Conservation (phyloP, 1,139 yeast species). For the Candida sp. region DNA sequence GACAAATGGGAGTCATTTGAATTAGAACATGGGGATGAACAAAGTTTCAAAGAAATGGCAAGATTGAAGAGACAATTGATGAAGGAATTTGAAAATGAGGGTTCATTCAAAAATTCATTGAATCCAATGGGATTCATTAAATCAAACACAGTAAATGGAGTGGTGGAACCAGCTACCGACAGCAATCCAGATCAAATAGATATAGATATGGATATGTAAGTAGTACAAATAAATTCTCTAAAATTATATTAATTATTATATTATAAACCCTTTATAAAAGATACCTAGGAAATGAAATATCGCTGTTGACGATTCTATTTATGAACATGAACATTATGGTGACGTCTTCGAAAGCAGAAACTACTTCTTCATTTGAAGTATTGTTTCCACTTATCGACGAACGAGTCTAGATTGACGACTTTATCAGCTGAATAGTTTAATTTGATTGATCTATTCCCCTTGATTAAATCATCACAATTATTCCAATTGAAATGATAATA, state of each 20-base stretch:
- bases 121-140: slow-evolving; percentile 59
- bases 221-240: neutral
- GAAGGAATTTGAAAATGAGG: slow-evolving; percentile 31
- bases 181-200: slow-evolving; percentile 71
- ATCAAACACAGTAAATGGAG: slow-evolving; percentile 18
- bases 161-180: slow-evolving; percentile 6
- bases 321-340: too few relatives aligned
- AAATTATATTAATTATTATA: neutral
- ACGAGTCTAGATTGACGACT: slow-evolving; percentile 30
- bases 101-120: slow-evolving; percentile 17
- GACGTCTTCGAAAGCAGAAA: too few relatives aligned
- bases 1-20: slow-evolving; percentile 73
- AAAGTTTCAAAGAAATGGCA: slow-evolving; percentile 72
- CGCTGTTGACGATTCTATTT: neutral
- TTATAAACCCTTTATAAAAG: neutral
- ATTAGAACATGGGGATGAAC: slow-evolving; percentile 64
- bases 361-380: slow-evolving; percentile 13
- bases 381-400: slow-evolving; percentile 38
- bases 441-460: slow-evolving; percentile 32
- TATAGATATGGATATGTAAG: slow-evolving; percentile 45
- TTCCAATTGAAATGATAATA: slow-evolving; percentile 47
- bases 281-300: neutral
- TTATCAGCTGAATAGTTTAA: slow-evolving; percentile 36
- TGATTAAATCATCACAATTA: slow-evolving; percentile 29
- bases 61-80: slow-evolving; percentile 46